phyloP scores from a whole-genome alignment of 768 basidiomycete species.

The Auricularia heimuer region DNA sequence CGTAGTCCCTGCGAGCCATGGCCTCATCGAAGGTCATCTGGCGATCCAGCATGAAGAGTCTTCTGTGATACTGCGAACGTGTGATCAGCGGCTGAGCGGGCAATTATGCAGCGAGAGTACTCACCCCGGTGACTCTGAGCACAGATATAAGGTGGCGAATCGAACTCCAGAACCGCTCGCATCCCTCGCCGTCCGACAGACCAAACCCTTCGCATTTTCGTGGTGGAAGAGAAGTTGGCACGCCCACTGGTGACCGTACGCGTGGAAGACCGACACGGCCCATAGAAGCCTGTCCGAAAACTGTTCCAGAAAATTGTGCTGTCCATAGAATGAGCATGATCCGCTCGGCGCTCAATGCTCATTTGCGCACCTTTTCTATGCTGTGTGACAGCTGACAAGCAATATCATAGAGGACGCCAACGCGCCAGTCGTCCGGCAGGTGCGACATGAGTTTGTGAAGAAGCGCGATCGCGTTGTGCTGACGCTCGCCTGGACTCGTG shows the following conservation, averaged over 20 bases:
- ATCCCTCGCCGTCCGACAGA: slow-evolving; percentile 6
- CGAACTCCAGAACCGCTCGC: slow-evolving; percentile 8
- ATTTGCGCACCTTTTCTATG: slow-evolving; percentile 1
- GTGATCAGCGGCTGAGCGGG: background rate
- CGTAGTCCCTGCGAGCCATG: no score
- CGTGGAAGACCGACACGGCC: slow-evolving; percentile 5
- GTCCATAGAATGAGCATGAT: background rate
- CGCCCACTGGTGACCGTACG: slow-evolving; percentile 8
- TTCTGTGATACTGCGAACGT: no score
- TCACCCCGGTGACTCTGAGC: slow-evolving; percentile 1
- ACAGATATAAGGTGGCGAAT: background rate
- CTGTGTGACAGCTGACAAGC: slow-evolving; percentile 4
- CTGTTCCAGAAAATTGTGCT: background rate
- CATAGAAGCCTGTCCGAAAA: background rate
- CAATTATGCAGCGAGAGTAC: background rate
- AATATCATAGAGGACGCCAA: slow-evolving; percentile 7
- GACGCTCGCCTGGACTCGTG: slow-evolving; percentile 4
- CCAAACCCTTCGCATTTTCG: slow-evolving; percentile 3
- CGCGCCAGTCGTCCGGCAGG: background rate
- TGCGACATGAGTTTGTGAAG: background rate
- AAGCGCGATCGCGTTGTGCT: slow-evolving; percentile 4
- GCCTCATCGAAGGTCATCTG: no score
- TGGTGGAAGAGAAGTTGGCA: slow-evolving; percentile 5
- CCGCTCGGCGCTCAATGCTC: background rate
- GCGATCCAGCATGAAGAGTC: no score